phyloP scores from a whole-genome alignment of 345 rosid species.

The Citrus australasica region DNA sequence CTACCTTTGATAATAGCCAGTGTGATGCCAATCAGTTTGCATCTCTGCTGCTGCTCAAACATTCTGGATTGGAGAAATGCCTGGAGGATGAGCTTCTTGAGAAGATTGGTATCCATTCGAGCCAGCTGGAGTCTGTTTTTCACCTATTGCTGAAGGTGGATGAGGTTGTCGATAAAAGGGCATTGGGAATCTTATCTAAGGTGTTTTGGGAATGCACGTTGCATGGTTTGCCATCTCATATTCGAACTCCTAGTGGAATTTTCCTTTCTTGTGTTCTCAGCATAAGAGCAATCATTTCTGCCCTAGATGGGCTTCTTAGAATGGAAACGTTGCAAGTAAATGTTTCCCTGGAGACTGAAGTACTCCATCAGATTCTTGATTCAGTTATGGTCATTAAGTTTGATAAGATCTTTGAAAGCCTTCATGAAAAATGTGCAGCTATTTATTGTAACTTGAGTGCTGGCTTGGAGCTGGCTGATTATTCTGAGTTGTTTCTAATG shows the following conservation, averaged over 20 bases:
- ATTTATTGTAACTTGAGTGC: slow-evolving; percentile 48
- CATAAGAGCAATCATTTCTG: slow-evolving; percentile 57
- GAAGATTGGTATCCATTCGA: slow-evolving; percentile 50
- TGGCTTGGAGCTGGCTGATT: slow-evolving; percentile 48
- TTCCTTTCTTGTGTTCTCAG: slow-evolving; percentile 72
- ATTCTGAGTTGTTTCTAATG: slow-evolving; percentile 63
- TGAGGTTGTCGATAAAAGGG: slow-evolving; percentile 51
- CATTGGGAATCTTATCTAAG: slow-evolving; percentile 55
- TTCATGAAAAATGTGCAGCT: slow-evolving; percentile 69
- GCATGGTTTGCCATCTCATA: slow-evolving; percentile 84
- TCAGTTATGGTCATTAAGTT: slow-evolving; percentile 67
- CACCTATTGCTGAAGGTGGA: slow-evolving; percentile 54
- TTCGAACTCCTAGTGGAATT: slow-evolving; percentile 53
- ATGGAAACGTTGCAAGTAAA: slow-evolving; percentile 37
- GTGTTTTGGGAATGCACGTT: slow-evolving; percentile 74
- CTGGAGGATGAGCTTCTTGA: slow-evolving; percentile 59
- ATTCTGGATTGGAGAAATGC: slow-evolving; percentile 59
- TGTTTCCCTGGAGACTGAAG: slow-evolving; percentile 41
- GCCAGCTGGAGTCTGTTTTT: slow-evolving; percentile 53
- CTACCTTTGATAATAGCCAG: slow-evolving; percentile 48
- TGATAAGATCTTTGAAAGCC: slow-evolving; percentile 63
- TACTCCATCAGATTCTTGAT: slow-evolving; percentile 51
- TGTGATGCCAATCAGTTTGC: slow-evolving; percentile 37
- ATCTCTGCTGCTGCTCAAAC: slow-evolving; percentile 74
- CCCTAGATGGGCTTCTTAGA: slow-evolving; percentile 57